phyloP scores from a whole-genome alignment of 352 stramenopile genomes.

The Thraustochytrium striatum region DNA sequence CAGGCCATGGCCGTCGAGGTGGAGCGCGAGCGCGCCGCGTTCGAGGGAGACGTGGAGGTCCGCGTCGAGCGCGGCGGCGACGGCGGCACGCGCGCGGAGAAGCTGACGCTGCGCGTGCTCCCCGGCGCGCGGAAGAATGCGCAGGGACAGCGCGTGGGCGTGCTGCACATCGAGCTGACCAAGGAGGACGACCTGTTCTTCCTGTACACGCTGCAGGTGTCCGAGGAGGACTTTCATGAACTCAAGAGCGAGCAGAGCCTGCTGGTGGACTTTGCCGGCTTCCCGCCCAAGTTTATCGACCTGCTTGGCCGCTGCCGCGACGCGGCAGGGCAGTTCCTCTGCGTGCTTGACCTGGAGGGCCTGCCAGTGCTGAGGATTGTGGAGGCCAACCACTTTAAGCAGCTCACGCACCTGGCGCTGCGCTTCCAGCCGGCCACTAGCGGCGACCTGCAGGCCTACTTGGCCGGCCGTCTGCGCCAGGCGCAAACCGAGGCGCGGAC shows the following conservation, averaged over 20 bases:
- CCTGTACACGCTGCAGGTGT: constrained; percentile 83
- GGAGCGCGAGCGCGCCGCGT: constrained; percentile 49
- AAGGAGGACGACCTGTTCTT: constrained; percentile 84
- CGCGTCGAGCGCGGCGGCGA: neutral
- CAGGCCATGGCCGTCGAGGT: constrained; percentile 41
- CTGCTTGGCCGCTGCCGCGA: constrained; percentile 78
- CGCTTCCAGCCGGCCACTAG: constrained; percentile 77
- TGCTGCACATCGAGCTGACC: constrained; percentile 86
- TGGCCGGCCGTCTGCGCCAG: constrained; percentile 78
- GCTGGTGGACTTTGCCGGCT: constrained; percentile 84
- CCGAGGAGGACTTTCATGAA: constrained; percentile 87
- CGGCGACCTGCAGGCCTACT: constrained; percentile 77
- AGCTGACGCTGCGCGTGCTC: constrained; percentile 53
- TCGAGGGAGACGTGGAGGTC: neutral
- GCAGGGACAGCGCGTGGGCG: constrained; percentile 49
- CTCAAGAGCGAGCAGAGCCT: constrained; percentile 86
- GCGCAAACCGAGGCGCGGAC: constrained; percentile 57
- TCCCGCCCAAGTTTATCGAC: constrained; percentile 84
- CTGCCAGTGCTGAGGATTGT: constrained; percentile 81
- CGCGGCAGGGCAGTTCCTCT: neutral
- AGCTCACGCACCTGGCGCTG: constrained; percentile 84
- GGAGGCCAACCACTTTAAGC: constrained; percentile 89
- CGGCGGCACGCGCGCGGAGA: neutral
- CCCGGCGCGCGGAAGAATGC: constrained; percentile 49
- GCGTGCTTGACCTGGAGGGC: constrained; percentile 33